Evolutionary conservation across 495 filamentous ascomycete species (phyloP).

Genomic region (Neurospora sublineolata): DNA sequence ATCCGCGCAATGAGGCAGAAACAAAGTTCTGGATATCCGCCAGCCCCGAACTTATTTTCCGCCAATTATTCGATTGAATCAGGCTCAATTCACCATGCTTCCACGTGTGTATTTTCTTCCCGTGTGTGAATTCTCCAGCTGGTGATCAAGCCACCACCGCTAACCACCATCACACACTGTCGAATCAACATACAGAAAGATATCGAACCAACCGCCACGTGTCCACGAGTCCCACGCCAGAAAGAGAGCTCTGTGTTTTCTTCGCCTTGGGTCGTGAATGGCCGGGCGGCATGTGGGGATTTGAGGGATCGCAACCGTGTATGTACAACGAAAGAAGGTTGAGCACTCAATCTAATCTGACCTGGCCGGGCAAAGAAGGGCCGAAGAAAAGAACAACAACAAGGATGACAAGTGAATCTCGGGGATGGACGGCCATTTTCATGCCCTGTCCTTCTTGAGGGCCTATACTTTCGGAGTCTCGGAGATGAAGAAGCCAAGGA

Average conservation of each 20-base stretch:
- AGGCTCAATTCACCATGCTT: neutral
- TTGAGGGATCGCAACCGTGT: neutral
- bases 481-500: neutral
- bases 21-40: neutral
- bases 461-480: neutral
- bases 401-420: neutral
- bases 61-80: neutral
- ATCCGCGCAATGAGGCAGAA: neutral
- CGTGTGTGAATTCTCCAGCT: neutral
- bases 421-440: neutral
- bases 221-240: neutral
- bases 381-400: neutral
- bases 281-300: neutral
- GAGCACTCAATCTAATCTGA: constrained; percentile 4
- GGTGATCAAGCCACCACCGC: neutral
- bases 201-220: neutral
- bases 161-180: neutral
- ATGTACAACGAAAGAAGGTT: neutral
- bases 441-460: neutral
- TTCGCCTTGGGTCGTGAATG: neutral
- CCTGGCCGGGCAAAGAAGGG: neutral
- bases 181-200: neutral
- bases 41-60: neutral
- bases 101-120: neutral
- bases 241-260: neutral